Percentiles rank a stretch among this genome's conserved stretches.
phyloP scores from a whole-genome alignment of 352 stramenopile species.

The Pythium angustatum region DNA sequence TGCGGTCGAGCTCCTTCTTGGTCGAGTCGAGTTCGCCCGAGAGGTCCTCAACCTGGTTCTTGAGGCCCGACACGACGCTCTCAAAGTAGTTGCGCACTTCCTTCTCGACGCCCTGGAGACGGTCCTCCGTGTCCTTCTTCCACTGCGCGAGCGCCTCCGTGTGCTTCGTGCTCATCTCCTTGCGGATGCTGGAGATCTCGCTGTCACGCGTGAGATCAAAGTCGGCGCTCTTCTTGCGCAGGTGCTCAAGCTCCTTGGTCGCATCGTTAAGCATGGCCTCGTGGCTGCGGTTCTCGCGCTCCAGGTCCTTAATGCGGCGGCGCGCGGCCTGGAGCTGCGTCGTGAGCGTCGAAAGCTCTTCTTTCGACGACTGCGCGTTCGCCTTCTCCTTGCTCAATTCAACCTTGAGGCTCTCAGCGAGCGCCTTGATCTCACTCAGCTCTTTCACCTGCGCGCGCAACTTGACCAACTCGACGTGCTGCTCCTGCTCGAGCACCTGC shows the following conservation, averaged over 20 bases:
- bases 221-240: constrained; percentile 72
- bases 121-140: constrained; percentile 81
- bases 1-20: constrained; percentile 76
- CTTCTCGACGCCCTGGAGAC: constrained; percentile 63
- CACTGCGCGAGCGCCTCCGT: constrained; percentile 68
- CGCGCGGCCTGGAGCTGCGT: constrained; percentile 65
- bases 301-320: constrained; percentile 69
- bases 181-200: constrained; percentile 70
- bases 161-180: constrained; percentile 79
- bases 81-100: constrained; percentile 79
- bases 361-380: constrained; percentile 72
- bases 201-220: constrained; percentile 70
- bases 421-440: constrained; percentile 55
- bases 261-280: constrained; percentile 51
- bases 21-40: constrained; percentile 60
- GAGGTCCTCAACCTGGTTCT: constrained; percentile 68
- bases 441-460: constrained; percentile 72
- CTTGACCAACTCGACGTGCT: constrained; percentile 76
- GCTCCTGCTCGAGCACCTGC: constrained; percentile 79
- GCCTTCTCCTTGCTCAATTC: constrained; percentile 62
- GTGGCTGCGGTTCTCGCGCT: constrained; percentile 62
- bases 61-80: constrained; percentile 47
- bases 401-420: constrained; percentile 49
- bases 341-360: constrained; percentile 67
- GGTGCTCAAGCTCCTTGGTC: constrained; percentile 65